Conservation (phyloP, 73 alveolate species). For the Symbiodinium pilosum region DNA sequence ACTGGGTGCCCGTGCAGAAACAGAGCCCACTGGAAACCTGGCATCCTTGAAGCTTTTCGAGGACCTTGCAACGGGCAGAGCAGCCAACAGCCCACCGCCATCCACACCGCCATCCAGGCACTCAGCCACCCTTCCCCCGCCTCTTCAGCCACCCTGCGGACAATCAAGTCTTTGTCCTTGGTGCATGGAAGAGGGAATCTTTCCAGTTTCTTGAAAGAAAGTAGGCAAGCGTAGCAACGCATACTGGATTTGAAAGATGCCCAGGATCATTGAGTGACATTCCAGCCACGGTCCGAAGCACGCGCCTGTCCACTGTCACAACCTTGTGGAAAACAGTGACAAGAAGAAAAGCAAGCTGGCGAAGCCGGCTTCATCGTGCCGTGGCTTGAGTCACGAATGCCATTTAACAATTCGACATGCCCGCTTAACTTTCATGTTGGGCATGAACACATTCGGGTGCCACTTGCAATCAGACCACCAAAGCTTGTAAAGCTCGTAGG, state of each 20-base stretch:
- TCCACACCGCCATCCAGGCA: no score
- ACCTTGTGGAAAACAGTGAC: neutral
- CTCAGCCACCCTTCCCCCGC: no score
- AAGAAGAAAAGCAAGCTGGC: neutral
- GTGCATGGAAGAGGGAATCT: no score
- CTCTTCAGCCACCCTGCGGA: constrained; percentile 24
- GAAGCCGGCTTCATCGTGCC: no score
- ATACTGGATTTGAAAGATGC: no score
- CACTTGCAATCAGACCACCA: neutral
- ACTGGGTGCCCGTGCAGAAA: neutral
- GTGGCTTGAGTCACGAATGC: no score
- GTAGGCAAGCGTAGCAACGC: no score
- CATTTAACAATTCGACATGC: no score
- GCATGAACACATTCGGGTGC: no score
- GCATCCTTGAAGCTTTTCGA: neutral
- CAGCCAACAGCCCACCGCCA: no score
- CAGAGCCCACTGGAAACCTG: neutral
- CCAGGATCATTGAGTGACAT: neutral
- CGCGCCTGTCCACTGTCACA: constrained; percentile 2
- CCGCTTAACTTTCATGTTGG: no score
- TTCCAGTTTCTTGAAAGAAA: no score
- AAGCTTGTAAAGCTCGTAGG: neutral
- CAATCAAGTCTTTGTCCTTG: neutral
- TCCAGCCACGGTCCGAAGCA: neutral
- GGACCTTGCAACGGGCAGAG: neutral